Evolutionary conservation across 306 rosid species (phyloP).

Genomic region (Ziziphus jujuba): DNA sequence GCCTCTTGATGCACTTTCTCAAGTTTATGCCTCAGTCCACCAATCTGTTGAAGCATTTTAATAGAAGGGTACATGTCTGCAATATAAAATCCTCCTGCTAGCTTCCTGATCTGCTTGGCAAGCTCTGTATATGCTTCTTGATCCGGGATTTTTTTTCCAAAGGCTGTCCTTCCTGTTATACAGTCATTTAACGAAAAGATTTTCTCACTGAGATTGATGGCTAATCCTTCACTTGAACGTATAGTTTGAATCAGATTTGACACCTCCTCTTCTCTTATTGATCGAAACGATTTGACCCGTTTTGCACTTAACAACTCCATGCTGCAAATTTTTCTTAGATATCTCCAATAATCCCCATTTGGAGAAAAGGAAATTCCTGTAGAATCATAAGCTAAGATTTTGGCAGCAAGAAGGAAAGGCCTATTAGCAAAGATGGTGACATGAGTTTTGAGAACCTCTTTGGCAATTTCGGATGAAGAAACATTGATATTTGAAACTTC

Average conservation of each 20-base stretch:
- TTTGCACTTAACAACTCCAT: slow-evolving; percentile 25
- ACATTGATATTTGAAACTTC: too few relatives aligned
- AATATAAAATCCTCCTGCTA: slow-evolving; percentile 30
- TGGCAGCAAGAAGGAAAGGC: slow-evolving; percentile 7
- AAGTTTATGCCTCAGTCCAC: not conserved
- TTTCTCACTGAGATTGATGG: slow-evolving; percentile 23
- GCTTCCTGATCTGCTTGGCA: not conserved
- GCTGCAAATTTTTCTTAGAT: slow-evolving; percentile 30
- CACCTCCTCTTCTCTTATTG: slow-evolving; percentile 18
- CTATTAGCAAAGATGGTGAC: slow-evolving; percentile 28
- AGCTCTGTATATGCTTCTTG: slow-evolving; percentile 14
- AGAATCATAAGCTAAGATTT: not conserved
- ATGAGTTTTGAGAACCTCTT: slow-evolving; percentile 31
- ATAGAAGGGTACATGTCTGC: slow-evolving; percentile 40
- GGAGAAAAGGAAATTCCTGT: slow-evolving; percentile 1
- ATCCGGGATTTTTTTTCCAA: slow-evolving; percentile 25
- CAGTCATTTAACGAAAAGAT: slow-evolving; percentile 1
- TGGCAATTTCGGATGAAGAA: slow-evolving; percentile 31
- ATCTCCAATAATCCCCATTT: slow-evolving; percentile 30
- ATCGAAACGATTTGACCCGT: slow-evolving; percentile 20
- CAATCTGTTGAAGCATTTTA: not conserved
- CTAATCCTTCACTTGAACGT: slow-evolving; percentile 27
- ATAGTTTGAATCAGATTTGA: not conserved
- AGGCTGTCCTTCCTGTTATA: slow-evolving; percentile 28
- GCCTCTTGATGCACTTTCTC: not conserved